Evolutionary conservation across 805 yeast species (phyloP).

Genomic region (Clavispora asparagi): DNA sequence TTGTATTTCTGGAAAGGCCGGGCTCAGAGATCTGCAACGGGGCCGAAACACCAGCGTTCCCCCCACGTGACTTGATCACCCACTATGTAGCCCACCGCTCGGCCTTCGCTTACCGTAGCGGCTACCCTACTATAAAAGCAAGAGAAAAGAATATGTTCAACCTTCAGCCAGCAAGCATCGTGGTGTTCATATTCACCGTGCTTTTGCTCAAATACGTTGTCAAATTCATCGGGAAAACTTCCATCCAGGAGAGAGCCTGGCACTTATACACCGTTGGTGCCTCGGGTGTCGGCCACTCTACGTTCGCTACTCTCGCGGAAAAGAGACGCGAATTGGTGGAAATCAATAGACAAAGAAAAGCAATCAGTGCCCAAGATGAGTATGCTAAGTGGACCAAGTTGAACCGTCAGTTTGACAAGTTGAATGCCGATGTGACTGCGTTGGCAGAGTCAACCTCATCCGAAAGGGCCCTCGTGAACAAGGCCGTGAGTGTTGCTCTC

Average conservation of each 20-base stretch:
- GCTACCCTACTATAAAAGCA: background rate
- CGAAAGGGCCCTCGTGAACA: slow-evolving; percentile 30
- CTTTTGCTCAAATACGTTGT: slow-evolving; percentile 23
- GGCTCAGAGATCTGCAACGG: too few relatives aligned
- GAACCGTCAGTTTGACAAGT: slow-evolving; percentile 62
- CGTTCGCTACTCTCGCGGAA: slow-evolving; percentile 17
- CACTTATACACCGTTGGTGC: slow-evolving; percentile 26
- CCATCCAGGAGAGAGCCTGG: slow-evolving; percentile 36
- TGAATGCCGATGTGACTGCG: slow-evolving; percentile 46
- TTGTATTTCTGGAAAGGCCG: too few relatives aligned
- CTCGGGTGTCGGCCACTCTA: slow-evolving; percentile 28
- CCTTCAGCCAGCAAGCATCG: slow-evolving; percentile 32
- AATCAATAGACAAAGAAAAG: slow-evolving; percentile 48
- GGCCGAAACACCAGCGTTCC: too few relatives aligned
- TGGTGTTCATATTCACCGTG: slow-evolving; percentile 24
- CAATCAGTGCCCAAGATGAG: slow-evolving; percentile 83
- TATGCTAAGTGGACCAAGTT: slow-evolving; percentile 95
- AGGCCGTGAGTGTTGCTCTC: slow-evolving; percentile 27
- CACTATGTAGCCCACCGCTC: background rate
- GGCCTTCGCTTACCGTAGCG: background rate
- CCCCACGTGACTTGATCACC: background rate
- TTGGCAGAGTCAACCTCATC: slow-evolving; percentile 35
- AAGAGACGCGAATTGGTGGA: slow-evolving; percentile 41
- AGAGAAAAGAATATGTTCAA: slow-evolving; percentile 18
- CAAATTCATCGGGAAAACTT: slow-evolving; percentile 28